A percentile compares a stretch with the other conserved stretches of the same genome.
Conservation (phyloP, 2,329 filamentous ascomycete genomes). For the Cladophialophora immunda region DNA sequence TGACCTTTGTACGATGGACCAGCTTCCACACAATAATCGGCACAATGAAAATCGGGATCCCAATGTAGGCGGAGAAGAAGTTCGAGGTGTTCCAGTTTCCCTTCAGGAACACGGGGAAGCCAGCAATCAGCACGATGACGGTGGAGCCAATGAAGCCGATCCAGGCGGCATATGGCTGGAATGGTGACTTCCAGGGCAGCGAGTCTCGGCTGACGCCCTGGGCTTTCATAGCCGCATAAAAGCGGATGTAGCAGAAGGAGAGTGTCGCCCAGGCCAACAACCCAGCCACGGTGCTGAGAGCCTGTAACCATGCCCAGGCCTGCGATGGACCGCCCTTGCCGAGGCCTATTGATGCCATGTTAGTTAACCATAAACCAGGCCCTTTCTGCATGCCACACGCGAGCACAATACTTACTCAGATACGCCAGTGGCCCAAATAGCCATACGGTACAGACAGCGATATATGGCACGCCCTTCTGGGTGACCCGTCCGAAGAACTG, state of each 20-base stretch:
- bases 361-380: no score
- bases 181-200: conserved; percentile 21
- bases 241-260: conserved; percentile 57
- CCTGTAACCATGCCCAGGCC: conserved; percentile 59
- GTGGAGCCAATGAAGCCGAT: conserved; percentile 14
- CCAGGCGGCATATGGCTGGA: conserved; percentile 25
- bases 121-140: conserved; percentile 24
- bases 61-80: conserved; percentile 29
- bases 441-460: background rate
- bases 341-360: conserved; percentile 56
- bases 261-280: conserved; percentile 61
- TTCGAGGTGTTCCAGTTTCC: conserved; percentile 6
- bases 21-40: conserved; percentile 25
- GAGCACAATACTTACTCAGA: conserved; percentile 57
- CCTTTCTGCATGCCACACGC: no score
- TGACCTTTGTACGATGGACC: conserved; percentile 19
- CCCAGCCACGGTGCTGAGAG: conserved; percentile 57
- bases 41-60: conserved; percentile 24
- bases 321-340: conserved; percentile 41
- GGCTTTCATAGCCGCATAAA: conserved; percentile 66
- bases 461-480: background rate
- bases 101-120: conserved; percentile 20
- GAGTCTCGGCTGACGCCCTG: conserved; percentile 60
- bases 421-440: conserved; percentile 63
- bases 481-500: background rate